phyloP scores from a whole-genome alignment of 768 basidiomycete genomes.

The Russula dissimulans region DNA sequence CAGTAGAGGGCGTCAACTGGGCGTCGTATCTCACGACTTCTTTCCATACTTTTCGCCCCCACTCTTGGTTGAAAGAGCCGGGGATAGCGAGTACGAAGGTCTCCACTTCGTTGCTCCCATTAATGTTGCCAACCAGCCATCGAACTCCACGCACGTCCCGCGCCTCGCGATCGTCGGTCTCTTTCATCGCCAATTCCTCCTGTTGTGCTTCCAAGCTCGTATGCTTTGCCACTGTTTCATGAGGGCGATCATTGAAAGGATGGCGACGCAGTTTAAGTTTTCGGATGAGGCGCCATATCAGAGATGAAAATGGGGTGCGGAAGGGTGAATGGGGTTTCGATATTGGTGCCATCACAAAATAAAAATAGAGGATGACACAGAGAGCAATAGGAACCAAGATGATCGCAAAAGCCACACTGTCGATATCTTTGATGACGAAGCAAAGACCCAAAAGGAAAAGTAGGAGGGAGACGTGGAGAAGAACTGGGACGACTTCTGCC shows the following conservation, averaged over 20 bases:
- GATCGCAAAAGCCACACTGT: not conserved
- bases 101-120: not conserved
- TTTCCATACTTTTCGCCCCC: not conserved
- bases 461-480: not conserved
- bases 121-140: not conserved
- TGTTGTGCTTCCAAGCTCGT: not conserved
- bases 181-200: not conserved
- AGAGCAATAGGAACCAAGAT: not conserved
- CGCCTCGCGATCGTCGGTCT: not conserved
- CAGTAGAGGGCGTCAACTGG: too few species aligned
- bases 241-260: not conserved
- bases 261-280: not conserved
- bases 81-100: not conserved
- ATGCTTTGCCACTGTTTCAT: not conserved
- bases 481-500: not conserved
- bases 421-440: not conserved
- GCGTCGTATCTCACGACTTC: not conserved
- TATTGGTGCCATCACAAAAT: not conserved
- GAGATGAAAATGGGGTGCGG: not conserved
- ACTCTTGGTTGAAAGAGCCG: not conserved
- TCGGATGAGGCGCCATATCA: not conserved
- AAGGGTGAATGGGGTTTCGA: not conserved
- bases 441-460: not conserved
- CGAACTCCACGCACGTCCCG: not conserved
- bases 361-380: not conserved